Evolutionary conservation across 306 rosid species (phyloP).

Genomic region (Chamaecrista fasciculata): DNA sequence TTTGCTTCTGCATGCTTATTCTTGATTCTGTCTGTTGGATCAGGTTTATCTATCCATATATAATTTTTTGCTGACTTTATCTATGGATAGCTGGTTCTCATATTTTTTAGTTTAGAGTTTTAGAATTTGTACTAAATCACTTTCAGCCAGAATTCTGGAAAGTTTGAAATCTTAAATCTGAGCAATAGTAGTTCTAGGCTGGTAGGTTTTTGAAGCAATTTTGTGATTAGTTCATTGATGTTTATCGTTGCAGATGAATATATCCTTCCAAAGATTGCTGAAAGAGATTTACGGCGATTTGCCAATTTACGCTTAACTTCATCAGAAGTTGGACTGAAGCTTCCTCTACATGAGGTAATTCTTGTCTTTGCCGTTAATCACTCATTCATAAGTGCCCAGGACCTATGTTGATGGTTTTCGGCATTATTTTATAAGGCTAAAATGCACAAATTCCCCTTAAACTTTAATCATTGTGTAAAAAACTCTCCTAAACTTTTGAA

Average conservation of each 20-base stretch:
- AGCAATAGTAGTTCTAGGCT: not conserved
- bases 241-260: conserved; percentile 59
- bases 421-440: too few relatives aligned
- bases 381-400: too few relatives aligned
- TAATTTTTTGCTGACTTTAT: not conserved
- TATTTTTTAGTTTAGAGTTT: not conserved
- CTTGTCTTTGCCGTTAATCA: conserved; percentile 8
- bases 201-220: not conserved
- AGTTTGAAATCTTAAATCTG: not conserved
- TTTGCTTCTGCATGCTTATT: conserved; percentile 24
- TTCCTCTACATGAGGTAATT: conserved; percentile 61
- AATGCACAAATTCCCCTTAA: too few relatives aligned
- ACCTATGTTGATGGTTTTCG: too few relatives aligned
- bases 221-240: conserved; percentile 16
- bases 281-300: conserved; percentile 67
- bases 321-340: conserved; percentile 53
- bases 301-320: conserved; percentile 62
- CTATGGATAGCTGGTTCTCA: not conserved
- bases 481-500: too few relatives aligned
- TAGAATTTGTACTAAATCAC: not conserved
- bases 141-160: not conserved
- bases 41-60: not conserved
- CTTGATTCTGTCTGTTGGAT: not conserved
- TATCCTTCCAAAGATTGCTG: conserved; percentile 79
- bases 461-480: too few relatives aligned